Evolutionary conservation across 768 basidiomycete genomes (phyloP).

Genomic region (Boletus subcaerulescens): DNA sequence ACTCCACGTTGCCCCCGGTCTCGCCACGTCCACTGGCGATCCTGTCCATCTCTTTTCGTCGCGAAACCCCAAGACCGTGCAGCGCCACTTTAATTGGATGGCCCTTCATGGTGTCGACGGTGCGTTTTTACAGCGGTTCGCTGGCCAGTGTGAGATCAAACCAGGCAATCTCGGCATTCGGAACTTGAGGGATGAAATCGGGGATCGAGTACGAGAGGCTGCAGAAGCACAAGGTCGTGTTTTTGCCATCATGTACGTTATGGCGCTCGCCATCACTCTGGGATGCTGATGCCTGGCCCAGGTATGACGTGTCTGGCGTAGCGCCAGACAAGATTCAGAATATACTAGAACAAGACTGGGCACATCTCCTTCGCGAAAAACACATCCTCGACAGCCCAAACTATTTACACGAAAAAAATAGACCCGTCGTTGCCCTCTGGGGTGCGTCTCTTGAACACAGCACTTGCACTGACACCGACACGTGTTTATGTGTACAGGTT

Average conservation of each 20-base stretch:
- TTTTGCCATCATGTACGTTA: constrained; percentile 76
- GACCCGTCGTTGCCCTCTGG: constrained; percentile 73
- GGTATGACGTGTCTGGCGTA: constrained; percentile 86
- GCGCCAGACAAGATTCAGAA: constrained; percentile 63
- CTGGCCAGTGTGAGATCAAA: constrained; percentile 59
- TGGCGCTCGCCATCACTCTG: neutral
- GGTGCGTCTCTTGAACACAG: constrained; percentile 34
- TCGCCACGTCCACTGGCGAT: constrained; percentile 52
- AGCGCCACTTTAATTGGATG: constrained; percentile 66
- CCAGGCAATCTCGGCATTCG: constrained; percentile 54
- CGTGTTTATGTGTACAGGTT: constrained; percentile 40
- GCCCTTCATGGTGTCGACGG: constrained; percentile 77
- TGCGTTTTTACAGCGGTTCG: constrained; percentile 78
- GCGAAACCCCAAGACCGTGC: constrained; percentile 70
- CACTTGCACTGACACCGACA: neutral
- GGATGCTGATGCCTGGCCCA: constrained; percentile 24
- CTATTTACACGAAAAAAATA: constrained; percentile 68
- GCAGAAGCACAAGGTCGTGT: constrained; percentile 80
- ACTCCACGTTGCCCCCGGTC: constrained; percentile 65
- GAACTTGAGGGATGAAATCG: constrained; percentile 68
- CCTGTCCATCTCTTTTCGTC: constrained; percentile 77
- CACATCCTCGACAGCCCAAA: constrained; percentile 66
- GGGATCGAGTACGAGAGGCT: constrained; percentile 67
- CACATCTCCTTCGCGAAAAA: constrained; percentile 61
- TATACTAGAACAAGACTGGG: constrained; percentile 71